These are phyloP conservation scores for Orbilia brochopaga DNA, from an alignment of 2,329 filamentous ascomycete genomes.

Conservation along the genomic window DNA sequence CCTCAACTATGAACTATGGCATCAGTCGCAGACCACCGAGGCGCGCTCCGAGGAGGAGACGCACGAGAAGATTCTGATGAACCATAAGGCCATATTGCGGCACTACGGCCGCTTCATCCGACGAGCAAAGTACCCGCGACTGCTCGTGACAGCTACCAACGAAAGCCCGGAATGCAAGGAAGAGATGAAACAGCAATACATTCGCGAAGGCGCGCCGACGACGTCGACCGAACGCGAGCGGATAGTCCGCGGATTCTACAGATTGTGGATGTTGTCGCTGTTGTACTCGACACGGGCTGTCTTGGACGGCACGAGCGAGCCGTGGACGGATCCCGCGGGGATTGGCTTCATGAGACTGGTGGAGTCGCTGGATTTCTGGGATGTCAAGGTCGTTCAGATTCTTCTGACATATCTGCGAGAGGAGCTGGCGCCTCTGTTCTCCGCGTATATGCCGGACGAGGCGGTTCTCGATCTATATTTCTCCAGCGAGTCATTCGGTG, in stretches of 20 bases:
- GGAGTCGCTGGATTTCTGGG: constrained; percentile 6
- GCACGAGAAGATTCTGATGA: background rate
- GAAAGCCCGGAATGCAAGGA: background rate
- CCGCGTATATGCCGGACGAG: background rate
- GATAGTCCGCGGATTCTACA: constrained; percentile 24
- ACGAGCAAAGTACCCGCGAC: constrained; percentile 2
- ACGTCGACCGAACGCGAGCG: constrained; percentile 4
- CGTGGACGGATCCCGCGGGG: constrained; percentile 12
- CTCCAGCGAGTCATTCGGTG: background rate
- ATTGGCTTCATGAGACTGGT: constrained; percentile 12
- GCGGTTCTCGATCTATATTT: background rate
- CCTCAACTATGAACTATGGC: constrained; percentile 1
- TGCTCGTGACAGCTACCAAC: background rate
- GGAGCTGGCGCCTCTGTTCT: constrained; percentile 1
- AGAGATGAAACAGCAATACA: background rate
- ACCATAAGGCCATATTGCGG: constrained; percentile 2
- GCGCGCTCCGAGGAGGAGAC: background rate
- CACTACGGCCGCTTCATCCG: constrained; percentile 4
- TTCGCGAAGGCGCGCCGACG: background rate
- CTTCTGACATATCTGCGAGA: background rate
- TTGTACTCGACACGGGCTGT: constrained; percentile 11
- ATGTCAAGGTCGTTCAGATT: constrained; percentile 4
- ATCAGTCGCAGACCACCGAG: background rate
- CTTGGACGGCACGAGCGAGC: background rate
- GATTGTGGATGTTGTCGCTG: constrained; percentile 18